These are phyloP conservation scores for Penicillium tannophilum DNA, from an alignment of 495 filamentous ascomycete genomes.

Conservation along the genomic window DNA sequence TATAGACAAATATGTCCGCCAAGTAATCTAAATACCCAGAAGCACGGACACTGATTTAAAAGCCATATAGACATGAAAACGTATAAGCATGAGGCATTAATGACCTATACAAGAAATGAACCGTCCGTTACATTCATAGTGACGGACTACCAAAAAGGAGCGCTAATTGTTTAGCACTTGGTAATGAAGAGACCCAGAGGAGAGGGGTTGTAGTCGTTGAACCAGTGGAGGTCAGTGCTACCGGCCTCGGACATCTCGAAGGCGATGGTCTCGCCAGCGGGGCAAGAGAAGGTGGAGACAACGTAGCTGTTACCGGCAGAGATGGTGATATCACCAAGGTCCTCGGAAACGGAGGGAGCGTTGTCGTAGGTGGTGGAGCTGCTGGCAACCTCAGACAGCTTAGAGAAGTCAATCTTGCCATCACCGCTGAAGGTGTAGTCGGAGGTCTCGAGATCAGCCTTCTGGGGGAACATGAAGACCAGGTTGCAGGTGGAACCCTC, in stretches of 20 bases:
- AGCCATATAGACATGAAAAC: slow-evolving; percentile 14
- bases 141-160: not conserved
- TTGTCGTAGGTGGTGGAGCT: slow-evolving; percentile 53
- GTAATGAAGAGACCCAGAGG: slow-evolving; percentile 30
- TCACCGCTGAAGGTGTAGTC: slow-evolving; percentile 59
- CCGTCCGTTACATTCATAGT: slow-evolving; percentile 1
- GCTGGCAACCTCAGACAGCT: slow-evolving; percentile 42
- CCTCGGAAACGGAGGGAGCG: slow-evolving; percentile 44
- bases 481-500: slow-evolving; percentile 63
- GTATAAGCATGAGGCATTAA: slow-evolving; percentile 11
- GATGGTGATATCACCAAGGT: slow-evolving; percentile 52
- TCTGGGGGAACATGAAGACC: slow-evolving; percentile 65
- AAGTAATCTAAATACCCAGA: not conserved
- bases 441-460: slow-evolving; percentile 54
- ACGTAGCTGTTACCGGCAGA: slow-evolving; percentile 58
- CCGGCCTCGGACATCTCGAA: slow-evolving; percentile 56
- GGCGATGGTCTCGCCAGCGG: slow-evolving; percentile 50
- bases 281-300: slow-evolving; percentile 58
- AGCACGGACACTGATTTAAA: not conserved
- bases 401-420: slow-evolving; percentile 56
- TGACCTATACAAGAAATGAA: slow-evolving; percentile 11
- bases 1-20: slow-evolving; percentile 2
- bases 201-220: slow-evolving; percentile 62
- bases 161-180: slow-evolving; percentile 5
- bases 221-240: slow-evolving; percentile 59